phyloP scores from a whole-genome alignment of 2,329 filamentous ascomycete species.

The Diaporthe humulicola region DNA sequence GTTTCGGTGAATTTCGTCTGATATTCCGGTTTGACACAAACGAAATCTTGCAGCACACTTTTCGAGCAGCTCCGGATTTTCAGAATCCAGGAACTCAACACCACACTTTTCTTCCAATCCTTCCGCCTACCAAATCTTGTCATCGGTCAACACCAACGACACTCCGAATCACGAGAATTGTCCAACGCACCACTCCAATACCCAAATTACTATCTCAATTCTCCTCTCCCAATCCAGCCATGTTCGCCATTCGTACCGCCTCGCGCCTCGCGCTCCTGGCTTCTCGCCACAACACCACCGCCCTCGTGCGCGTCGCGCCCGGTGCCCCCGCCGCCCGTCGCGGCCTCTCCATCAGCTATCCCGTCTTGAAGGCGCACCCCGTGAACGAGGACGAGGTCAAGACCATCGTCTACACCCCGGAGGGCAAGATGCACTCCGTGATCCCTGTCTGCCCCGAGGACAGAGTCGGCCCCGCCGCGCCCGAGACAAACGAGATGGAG shows the following conservation, averaged over 20 bases:
- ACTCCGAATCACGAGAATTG: neutral
- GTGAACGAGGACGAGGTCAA: conserved; percentile 70
- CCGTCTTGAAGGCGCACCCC: conserved; percentile 62
- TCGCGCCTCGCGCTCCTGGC: neutral
- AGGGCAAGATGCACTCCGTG: conserved; percentile 56
- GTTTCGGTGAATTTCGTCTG: neutral
- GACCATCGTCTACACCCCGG: conserved; percentile 65
- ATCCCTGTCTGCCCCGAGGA: conserved; percentile 64
- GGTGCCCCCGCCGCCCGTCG: conserved; percentile 40
- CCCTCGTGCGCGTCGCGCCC: neutral
- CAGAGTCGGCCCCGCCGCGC: conserved; percentile 56
- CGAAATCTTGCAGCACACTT: neutral
- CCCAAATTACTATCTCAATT: neutral
- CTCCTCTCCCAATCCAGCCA: neutral
- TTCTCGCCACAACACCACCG: neutral
- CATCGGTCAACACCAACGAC: neutral
- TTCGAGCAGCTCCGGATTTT: neutral
- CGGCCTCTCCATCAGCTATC: conserved; percentile 53
- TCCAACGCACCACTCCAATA: neutral
- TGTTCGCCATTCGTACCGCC: neutral
- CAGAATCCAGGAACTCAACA: neutral
- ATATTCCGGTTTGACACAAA: neutral
- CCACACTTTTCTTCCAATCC: neutral
- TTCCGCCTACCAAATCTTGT: neutral
- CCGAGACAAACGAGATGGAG: conserved; percentile 59